Evolutionary conservation across 2,329 filamentous ascomycete species (phyloP), one percentile per base, ranked within the genome.

Genomic region (Epichloe typhina): DNA sequence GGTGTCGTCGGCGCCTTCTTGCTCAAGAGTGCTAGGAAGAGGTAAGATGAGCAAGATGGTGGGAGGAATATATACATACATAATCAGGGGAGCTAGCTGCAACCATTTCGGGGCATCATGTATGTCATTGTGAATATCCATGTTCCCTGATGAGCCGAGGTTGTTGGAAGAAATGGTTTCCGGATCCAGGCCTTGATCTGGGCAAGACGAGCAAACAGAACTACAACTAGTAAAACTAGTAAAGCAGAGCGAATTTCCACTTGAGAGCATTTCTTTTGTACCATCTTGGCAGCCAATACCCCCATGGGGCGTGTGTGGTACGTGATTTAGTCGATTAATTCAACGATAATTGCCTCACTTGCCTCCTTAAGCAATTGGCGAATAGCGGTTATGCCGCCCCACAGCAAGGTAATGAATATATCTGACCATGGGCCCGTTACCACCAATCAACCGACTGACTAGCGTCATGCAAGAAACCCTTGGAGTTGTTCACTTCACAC

Each of bases 1-100:
- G 93, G 91, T n/a, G 82, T 96, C 15, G 82, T 97, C 15, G 93
- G 91, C 36, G 89, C 88, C 13, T 80, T 97, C 62, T 66, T 98
- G 56, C 77, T 97, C 64, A 84, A 81, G 68, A 87, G 88, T 55
- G 78, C 82, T 56, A 80, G 80, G 69, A 82, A 71, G 65, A 72
- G 75, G 62, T 79, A 62, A 57, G 2, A 55, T 31, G 31, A 31
- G 31, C 31, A 31, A 4, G 0, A 31, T 31, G 31, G 31, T 31
- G 31, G 31, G 31, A 4, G 8, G 8, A 31, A 11, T 1, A 4
- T 1, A 4, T 31, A 31, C 3, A 31, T 31, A 2, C 3, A 11
- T 31, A 1, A 11, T 31, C 31, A 11, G 45, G n/a, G 12, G 15
- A 31, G 3, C 15, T n/a, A 31, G 3, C 15, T n/a, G 4, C 17